These are phyloP conservation scores for Sporisorium exsertum DNA, from an alignment of 1,284 basidiomycete genomes.

Conservation along the genomic window DNA sequence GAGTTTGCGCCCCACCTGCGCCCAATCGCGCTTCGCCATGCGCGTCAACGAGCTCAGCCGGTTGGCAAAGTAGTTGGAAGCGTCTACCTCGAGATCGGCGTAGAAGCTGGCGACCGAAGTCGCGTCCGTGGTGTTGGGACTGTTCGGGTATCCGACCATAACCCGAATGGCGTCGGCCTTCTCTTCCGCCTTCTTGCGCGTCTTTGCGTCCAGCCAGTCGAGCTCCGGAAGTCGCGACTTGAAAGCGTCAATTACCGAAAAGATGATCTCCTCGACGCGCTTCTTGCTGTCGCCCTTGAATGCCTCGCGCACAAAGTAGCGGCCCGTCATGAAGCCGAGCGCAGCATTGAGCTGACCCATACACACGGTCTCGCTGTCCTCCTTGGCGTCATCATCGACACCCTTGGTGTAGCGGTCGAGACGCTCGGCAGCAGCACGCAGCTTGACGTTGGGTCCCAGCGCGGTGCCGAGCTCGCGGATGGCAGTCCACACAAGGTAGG, in stretches of 20 bases:
- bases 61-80: slow-evolving; percentile 85
- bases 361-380: slow-evolving; percentile 80
- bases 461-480: slow-evolving; percentile 58
- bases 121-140: slow-evolving; percentile 82
- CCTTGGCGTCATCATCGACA: slow-evolving; percentile 85
- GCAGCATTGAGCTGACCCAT: slow-evolving; percentile 70
- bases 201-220: slow-evolving; percentile 91
- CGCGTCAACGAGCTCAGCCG: slow-evolving; percentile 75
- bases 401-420: slow-evolving; percentile 82
- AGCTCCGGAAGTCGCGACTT: slow-evolving; percentile 81
- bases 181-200: slow-evolving; percentile 82
- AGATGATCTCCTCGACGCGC: slow-evolving; percentile 86
- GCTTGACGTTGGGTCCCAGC: slow-evolving; percentile 68
- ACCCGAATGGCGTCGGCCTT: slow-evolving; percentile 85
- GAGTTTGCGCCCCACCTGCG: slow-evolving; percentile 78
- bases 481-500: slow-evolving; percentile 77
- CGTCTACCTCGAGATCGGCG: slow-evolving; percentile 76
- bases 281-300: slow-evolving; percentile 84
- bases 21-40: slow-evolving; percentile 76
- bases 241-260: slow-evolving; percentile 87
- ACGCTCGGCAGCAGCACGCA: slow-evolving; percentile 69
- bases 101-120: slow-evolving; percentile 82
- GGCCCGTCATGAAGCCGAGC: slow-evolving; percentile 73
- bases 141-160: slow-evolving; percentile 89
- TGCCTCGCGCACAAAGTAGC: slow-evolving; percentile 84